Evolutionary conservation across 306 rosid genomes (phyloP).

Genomic region (Fagus crenata): DNA sequence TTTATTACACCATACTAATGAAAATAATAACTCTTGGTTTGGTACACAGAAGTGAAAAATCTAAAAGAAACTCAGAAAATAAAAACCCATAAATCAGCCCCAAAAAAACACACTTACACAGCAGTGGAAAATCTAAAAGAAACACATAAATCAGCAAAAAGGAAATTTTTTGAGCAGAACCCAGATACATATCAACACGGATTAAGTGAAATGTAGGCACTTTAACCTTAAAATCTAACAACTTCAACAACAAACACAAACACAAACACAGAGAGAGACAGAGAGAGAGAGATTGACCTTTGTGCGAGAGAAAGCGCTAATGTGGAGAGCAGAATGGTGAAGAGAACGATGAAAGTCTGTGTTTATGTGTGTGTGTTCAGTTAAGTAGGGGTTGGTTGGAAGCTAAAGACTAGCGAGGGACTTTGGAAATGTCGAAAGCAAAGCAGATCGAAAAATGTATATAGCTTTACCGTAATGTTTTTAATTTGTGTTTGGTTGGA

Average conservation of each 20-base stretch:
- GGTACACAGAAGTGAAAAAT: not conserved
- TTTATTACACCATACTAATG: not conserved
- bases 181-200: not conserved
- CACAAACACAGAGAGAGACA: not conserved
- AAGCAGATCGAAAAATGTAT: not conserved
- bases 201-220: not conserved
- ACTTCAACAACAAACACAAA: constrained; percentile 7
- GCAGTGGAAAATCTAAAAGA: not conserved
- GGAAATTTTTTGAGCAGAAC: not conserved
- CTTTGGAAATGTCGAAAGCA: not conserved
- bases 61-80: constrained; percentile 5
- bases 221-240: not conserved
- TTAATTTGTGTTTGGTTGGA: too few species aligned
- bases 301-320: constrained; percentile 30
- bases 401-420: not conserved
- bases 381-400: constrained; percentile 7
- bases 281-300: constrained; percentile 39
- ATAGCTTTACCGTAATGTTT: not conserved
- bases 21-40: not conserved
- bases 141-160: not conserved
- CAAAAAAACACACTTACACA: not conserved
- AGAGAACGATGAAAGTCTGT: not conserved
- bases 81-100: not conserved
- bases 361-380: not conserved
- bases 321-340: constrained; percentile 35